Conservation (phyloP, 2,329 filamentous ascomycete species). For the Pleomassaria siparia region DNA sequence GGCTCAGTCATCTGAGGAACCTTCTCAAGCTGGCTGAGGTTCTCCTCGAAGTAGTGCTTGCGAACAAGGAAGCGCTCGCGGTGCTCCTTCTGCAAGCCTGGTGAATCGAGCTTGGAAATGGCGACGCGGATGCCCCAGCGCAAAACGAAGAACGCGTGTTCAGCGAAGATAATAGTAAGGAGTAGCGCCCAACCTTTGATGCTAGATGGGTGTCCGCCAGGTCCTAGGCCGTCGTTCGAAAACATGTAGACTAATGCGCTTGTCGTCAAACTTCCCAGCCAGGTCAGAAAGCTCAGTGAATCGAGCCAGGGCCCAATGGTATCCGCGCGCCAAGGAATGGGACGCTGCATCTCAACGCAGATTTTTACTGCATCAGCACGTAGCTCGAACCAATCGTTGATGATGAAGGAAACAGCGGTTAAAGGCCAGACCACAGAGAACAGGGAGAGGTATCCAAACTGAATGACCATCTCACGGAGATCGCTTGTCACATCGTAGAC, state of each 20-base stretch:
- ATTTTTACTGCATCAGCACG: conserved; percentile 95
- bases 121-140: conserved; percentile 71
- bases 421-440: conserved; percentile 95
- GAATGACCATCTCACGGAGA: conserved; percentile 67
- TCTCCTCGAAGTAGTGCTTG: conserved; percentile 76
- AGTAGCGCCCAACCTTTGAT: conserved; percentile 81
- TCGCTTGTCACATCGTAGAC: conserved; percentile 89
- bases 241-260: conserved; percentile 90
- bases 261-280: conserved; percentile 87
- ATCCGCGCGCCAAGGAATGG: conserved; percentile 85
- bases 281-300: conserved; percentile 83
- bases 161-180: conserved; percentile 78
- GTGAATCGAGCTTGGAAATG: conserved; percentile 79
- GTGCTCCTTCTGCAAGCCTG: conserved; percentile 81
- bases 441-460: conserved; percentile 81
- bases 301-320: conserved; percentile 93
- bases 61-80: conserved; percentile 78
- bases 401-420: conserved; percentile 82
- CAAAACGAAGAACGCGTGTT: conserved; percentile 84
- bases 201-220: conserved; percentile 65
- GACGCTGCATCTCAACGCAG: conserved; percentile 82
- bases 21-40: conserved; percentile 58
- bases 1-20: conserved; percentile 46
- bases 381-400: conserved; percentile 96
- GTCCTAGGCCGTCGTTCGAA: conserved; percentile 66